A percentile compares a stretch with the other conserved stretches of the same genome.
phyloP scores from a whole-genome alignment of 1,284 basidiomycete genomes.

The Lignosus rhinocerotis region DNA sequence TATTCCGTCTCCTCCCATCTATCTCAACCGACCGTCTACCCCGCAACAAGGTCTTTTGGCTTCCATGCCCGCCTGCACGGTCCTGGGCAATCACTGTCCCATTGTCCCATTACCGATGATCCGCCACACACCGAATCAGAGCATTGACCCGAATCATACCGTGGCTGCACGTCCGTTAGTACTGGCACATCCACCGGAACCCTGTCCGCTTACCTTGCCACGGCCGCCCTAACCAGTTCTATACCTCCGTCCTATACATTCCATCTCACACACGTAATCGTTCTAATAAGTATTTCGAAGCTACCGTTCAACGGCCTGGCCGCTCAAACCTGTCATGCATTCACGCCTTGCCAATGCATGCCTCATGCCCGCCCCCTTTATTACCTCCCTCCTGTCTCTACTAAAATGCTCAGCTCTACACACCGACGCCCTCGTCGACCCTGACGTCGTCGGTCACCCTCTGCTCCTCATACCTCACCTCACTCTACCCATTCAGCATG shows the following conservation, averaged over 20 bases:
- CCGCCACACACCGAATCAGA: not conserved
- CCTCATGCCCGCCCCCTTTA: slow-evolving; percentile 12
- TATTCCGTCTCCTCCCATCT: not conserved
- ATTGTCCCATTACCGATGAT: not conserved
- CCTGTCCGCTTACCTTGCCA: not conserved
- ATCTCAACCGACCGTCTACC: not conserved
- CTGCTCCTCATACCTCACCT: not conserved
- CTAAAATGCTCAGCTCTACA: slow-evolving; percentile 1
- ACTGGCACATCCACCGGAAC: too few relatives aligned
- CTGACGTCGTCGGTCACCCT: not conserved
- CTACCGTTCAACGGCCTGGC: slow-evolving; percentile 7
- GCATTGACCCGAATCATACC: not conserved
- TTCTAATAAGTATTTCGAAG: slow-evolving; percentile 1
- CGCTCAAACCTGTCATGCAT: not conserved
- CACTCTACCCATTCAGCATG: slow-evolving; percentile 25
- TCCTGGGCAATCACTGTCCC: not conserved
- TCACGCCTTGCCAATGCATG: slow-evolving; percentile 15
- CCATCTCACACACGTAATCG: slow-evolving; percentile 1
- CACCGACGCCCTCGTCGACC: not conserved
- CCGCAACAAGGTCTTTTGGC: not conserved
- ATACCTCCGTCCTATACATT: not conserved
- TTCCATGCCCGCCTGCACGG: not conserved
- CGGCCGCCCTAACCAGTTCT: not conserved
- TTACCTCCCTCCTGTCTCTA: not conserved
- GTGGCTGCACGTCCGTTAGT: too few relatives aligned